Evolutionary conservation across 805 yeast genomes (phyloP).

Genomic region (Teunomyces atbi): DNA sequence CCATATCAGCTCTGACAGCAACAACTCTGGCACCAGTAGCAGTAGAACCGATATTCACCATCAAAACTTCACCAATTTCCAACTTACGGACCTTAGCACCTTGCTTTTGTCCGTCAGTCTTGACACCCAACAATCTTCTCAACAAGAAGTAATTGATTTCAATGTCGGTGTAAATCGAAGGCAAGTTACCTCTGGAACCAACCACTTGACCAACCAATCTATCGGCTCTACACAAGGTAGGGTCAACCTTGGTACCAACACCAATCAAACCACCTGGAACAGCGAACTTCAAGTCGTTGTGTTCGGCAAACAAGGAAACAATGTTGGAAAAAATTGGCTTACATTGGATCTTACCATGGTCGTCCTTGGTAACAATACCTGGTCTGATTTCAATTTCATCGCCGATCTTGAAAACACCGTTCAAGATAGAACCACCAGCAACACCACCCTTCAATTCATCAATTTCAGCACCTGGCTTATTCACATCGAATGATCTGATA

Average conservation of each 20-base stretch:
- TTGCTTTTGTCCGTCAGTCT: conserved; percentile 95
- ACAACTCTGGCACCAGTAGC: conserved; percentile 99
- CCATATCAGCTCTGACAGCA: conserved; percentile 99
- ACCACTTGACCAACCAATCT: conserved; percentile 99
- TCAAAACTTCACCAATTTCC: conserved; percentile 90
- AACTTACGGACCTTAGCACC: conserved; percentile 92
- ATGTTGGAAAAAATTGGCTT: conserved; percentile 93
- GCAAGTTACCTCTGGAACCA: conserved; percentile 95
- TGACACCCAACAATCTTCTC: conserved; percentile 96
- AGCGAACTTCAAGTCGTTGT: conserved; percentile 95
- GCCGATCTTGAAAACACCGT: conserved; percentile 95
- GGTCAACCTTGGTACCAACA: conserved; percentile 98
- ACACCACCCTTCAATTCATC: conserved; percentile 99
- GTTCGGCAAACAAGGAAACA: conserved; percentile 94
- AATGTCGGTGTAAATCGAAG: conserved; percentile 94
- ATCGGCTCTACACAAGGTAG: conserved; percentile 98
- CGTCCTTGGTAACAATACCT: conserved; percentile 96
- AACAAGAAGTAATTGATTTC: conserved; percentile 95
- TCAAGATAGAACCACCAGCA: conserved; percentile 98
- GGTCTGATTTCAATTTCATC: conserved; percentile 99
- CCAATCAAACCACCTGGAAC: conserved; percentile 99
- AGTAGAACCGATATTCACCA: conserved; percentile 99
- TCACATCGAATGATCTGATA: conserved; percentile 97
- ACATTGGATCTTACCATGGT: conserved; percentile 84
- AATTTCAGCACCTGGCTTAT: conserved; percentile 97